Percentiles rank a stretch among this genome's conserved stretches.
phyloP scores from a whole-genome alignment of 2,329 filamentous ascomycete species.

The Verticillium klebahnii region DNA sequence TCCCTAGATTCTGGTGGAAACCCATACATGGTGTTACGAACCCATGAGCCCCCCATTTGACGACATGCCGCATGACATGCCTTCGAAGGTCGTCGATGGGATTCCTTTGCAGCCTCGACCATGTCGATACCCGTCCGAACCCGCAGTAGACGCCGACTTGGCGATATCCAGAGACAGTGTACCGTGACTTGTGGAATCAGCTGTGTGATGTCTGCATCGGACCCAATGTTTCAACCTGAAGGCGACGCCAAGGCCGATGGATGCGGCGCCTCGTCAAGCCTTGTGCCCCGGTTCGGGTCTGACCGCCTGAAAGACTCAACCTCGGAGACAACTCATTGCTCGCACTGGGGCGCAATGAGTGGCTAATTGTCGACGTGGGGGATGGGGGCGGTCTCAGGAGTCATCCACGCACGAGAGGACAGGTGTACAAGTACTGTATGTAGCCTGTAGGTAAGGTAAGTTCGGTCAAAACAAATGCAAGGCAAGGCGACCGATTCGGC shows the following conservation, averaged over 20 bases:
- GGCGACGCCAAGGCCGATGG: conserved; percentile 1
- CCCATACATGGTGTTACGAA: not conserved
- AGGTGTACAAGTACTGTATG: not conserved
- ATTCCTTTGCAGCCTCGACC: not conserved
- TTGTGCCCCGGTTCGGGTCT: conserved; percentile 6
- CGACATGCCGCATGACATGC: not conserved
- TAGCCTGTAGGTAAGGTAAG: not conserved
- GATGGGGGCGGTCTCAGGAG: not conserved
- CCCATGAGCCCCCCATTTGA: not conserved
- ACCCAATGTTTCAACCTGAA: conserved; percentile 11
- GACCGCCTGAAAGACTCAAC: conserved; percentile 8
- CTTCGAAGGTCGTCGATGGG: conserved; percentile 2
- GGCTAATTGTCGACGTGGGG: not conserved
- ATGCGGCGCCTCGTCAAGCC: not conserved
- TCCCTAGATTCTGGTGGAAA: not conserved
- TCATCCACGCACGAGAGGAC: not conserved
- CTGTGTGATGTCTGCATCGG: conserved; percentile 6
- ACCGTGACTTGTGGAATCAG: not conserved
- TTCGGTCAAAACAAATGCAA: not conserved
- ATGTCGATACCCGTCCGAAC: not conserved
- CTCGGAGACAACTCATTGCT: not conserved
- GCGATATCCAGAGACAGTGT: not conserved
- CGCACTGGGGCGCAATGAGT: not conserved
- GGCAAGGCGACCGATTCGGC: not conserved
- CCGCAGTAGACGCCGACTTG: conserved; percentile 1